These are phyloP conservation scores for Silybum marianum DNA, from an alignment of 129 eudicot species.

Conservation along the genomic window DNA sequence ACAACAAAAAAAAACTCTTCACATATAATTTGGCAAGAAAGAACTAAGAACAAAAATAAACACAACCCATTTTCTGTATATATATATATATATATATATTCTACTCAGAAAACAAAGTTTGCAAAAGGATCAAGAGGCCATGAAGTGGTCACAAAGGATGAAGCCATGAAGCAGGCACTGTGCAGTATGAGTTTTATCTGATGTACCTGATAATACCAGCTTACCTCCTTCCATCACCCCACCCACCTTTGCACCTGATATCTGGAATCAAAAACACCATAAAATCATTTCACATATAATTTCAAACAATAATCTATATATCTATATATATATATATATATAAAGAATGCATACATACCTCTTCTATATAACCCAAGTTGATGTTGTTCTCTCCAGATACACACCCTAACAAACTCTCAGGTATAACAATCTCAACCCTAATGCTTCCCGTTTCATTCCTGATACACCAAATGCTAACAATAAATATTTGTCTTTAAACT, in stretches of 20 bases:
- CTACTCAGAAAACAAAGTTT: neutral
- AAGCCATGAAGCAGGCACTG: conserved; percentile 57
- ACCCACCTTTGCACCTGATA: conserved; percentile 58
- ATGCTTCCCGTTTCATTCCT: conserved; percentile 26
- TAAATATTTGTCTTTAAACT: neutral
- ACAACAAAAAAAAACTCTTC: neutral
- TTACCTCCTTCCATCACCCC: conserved; percentile 39
- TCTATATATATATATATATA: no score
- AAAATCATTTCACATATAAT: neutral
- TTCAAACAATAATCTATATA: neutral
- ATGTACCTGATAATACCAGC: conserved; percentile 42
- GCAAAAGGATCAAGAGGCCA: neutral
- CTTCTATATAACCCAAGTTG: conserved; percentile 46
- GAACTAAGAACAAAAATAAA: neutral
- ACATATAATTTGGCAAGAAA: neutral
- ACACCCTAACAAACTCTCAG: conserved; percentile 40
- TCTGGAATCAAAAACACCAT: conserved; percentile 29
- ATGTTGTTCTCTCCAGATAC: conserved; percentile 48
- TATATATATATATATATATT: neutral
- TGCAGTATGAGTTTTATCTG: conserved; percentile 43
- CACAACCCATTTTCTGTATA: neutral
- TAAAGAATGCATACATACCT: conserved; percentile 43
- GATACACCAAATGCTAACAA: conserved; percentile 21
- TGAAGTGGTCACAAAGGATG: conserved; percentile 40
- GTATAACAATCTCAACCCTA: conserved; percentile 49